A percentile compares a stretch with the other conserved stretches of the same genome.
These are phyloP conservation scores for Amphirosellinia nigrospora DNA, from an alignment of 495 filamentous ascomycete genomes.

Conservation along the genomic window DNA sequence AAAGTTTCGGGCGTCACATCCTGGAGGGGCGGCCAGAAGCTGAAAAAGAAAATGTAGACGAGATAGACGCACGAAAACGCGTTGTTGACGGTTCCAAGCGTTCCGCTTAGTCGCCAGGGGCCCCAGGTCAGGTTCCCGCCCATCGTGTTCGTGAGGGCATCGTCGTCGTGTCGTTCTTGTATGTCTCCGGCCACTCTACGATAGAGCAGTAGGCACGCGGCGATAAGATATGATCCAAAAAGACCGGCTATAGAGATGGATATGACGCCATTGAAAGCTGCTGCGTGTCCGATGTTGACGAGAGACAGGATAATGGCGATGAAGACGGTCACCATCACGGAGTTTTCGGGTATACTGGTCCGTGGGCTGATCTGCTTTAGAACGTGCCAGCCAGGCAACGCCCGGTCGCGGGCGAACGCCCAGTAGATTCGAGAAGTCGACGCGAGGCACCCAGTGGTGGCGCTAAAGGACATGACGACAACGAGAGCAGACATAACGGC, in stretches of 20 bases:
- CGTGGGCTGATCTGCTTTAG: constrained; percentile 26
- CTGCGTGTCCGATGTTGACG: constrained; percentile 56
- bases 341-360: constrained; percentile 42
- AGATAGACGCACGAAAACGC: constrained; percentile 44
- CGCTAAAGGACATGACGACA: constrained; percentile 42
- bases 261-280: constrained; percentile 56
- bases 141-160: constrained; percentile 27
- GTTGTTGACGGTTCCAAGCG: constrained; percentile 50
- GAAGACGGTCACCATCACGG: constrained; percentile 44
- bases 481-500: constrained; percentile 44
- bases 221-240: constrained; percentile 51
- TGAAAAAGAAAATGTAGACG: constrained; percentile 51
- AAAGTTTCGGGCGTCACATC: constrained; percentile 44
- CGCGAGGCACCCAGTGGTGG: constrained; percentile 46
- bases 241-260: constrained; percentile 50
- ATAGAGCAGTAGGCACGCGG: constrained; percentile 48
- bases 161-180: constrained; percentile 14
- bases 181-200: constrained; percentile 37
- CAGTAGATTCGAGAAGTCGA: constrained; percentile 59
- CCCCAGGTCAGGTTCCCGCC: constrained; percentile 44
- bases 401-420: constrained; percentile 60
- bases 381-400: constrained; percentile 40
- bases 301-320: constrained; percentile 52
- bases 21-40: constrained; percentile 47
- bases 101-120: constrained; percentile 48